Percentiles rank a stretch among this genome's conserved stretches.
These are phyloP conservation scores for Botryosphaeria dothidea DNA, from an alignment of 2,329 filamentous ascomycete species.

Conservation along the genomic window DNA sequence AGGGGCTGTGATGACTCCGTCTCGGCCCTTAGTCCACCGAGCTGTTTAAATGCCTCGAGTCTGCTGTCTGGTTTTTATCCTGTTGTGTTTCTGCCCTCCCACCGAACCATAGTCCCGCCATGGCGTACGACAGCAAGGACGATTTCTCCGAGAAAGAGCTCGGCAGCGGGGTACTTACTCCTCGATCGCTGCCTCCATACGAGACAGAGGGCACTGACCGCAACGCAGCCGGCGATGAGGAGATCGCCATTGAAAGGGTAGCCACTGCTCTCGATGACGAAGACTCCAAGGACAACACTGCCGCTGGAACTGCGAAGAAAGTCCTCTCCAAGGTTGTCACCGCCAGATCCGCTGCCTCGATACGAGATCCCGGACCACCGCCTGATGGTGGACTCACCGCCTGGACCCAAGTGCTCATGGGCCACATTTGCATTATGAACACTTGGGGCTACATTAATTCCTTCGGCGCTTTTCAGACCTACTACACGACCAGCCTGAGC, in stretches of 20 bases:
- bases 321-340: slow-evolving; percentile 23
- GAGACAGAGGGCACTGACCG: slow-evolving; percentile 9
- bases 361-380: slow-evolving; percentile 37
- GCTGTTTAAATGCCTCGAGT: background rate
- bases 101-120: background rate
- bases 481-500: slow-evolving; percentile 33
- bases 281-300: background rate
- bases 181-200: slow-evolving; percentile 12
- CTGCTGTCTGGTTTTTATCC: background rate
- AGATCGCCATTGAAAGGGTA: slow-evolving; percentile 11
- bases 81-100: background rate
- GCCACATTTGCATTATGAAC: slow-evolving; percentile 37
- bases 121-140: slow-evolving; percentile 2
- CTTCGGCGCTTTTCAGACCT: slow-evolving; percentile 39
- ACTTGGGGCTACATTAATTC: slow-evolving; percentile 40
- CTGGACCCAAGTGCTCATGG: slow-evolving; percentile 39
- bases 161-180: slow-evolving; percentile 20
- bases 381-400: slow-evolving; percentile 40
- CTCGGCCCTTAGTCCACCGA: background rate
- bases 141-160: slow-evolving; percentile 16
- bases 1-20: slow-evolving; percentile 7
- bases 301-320: background rate
- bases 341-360: slow-evolving; percentile 28
- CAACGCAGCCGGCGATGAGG: slow-evolving; percentile 9
- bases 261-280: slow-evolving; percentile 12